Evolutionary conservation across 2,329 filamentous ascomycete species (phyloP).

Genomic region (Chrysoporthe cubensis): DNA sequence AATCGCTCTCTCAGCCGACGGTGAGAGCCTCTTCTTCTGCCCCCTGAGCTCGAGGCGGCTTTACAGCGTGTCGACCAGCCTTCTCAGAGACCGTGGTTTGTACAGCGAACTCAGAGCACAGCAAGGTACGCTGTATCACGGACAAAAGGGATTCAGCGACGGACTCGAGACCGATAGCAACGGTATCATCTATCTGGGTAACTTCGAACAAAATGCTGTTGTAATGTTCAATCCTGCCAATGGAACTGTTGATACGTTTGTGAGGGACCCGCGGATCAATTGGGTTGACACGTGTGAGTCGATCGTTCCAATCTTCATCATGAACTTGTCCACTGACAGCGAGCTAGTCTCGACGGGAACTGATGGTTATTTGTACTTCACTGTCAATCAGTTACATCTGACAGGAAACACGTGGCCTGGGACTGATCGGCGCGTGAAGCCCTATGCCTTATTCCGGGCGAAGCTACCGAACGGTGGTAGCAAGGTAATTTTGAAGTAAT

Average conservation of each 20-base stretch:
- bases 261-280: slow-evolving; percentile 45
- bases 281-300: slow-evolving; percentile 52
- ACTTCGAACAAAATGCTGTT: slow-evolving; percentile 54
- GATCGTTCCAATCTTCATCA: not conserved
- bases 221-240: slow-evolving; percentile 45
- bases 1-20: slow-evolving; percentile 53
- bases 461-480: slow-evolving; percentile 33
- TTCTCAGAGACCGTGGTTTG: slow-evolving; percentile 43
- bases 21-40: slow-evolving; percentile 50
- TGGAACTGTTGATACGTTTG: slow-evolving; percentile 46
- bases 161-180: slow-evolving; percentile 57
- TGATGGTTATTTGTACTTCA: slow-evolving; percentile 58
- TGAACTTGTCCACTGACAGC: not conserved
- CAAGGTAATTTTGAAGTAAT: slow-evolving; percentile 30
- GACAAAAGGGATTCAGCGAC: slow-evolving; percentile 54
- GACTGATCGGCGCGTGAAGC: slow-evolving; percentile 30
- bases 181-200: slow-evolving; percentile 52
- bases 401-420: slow-evolving; percentile 25
- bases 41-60: slow-evolving; percentile 48
- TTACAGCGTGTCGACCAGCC: slow-evolving; percentile 44
- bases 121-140: slow-evolving; percentile 45
- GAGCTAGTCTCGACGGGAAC: slow-evolving; percentile 40
- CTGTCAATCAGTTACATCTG: slow-evolving; percentile 51
- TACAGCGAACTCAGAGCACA: slow-evolving; percentile 49
- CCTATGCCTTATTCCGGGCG: slow-evolving; percentile 34